Conservation (phyloP, 208 protist genomes). For the Porcisia hertigi region DNA sequence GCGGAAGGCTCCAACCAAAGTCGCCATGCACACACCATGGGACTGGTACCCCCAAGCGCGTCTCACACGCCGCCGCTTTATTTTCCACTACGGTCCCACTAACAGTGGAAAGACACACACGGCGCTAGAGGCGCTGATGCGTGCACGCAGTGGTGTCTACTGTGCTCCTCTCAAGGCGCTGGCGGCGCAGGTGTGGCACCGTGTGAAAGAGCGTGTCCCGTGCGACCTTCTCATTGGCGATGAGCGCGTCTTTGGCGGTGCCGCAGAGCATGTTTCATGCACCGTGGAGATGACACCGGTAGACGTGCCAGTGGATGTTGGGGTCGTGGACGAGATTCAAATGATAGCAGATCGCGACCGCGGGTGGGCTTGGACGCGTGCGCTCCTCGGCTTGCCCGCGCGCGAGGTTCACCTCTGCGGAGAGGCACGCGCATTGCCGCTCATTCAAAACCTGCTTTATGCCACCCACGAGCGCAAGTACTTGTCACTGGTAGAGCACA, state of each 20-base stretch:
- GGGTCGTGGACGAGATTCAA: slow-evolving; percentile 95
- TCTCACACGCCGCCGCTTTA: slow-evolving; percentile 68
- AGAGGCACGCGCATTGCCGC: slow-evolving; percentile 65
- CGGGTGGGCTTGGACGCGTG: slow-evolving; percentile 95
- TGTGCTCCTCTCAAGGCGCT: slow-evolving; percentile 94
- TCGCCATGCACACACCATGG: slow-evolving; percentile 76
- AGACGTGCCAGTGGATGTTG: slow-evolving; percentile 81
- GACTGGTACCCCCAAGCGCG: slow-evolving; percentile 86
- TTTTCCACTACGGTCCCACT: slow-evolving; percentile 93
- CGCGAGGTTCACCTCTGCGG: slow-evolving; percentile 93
- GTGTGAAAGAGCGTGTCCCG: slow-evolving; percentile 71
- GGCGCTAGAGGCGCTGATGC: slow-evolving; percentile 66
- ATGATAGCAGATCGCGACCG: slow-evolving; percentile 90
- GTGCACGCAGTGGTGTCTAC: slow-evolving; percentile 86
- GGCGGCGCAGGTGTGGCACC: slow-evolving; percentile 91
- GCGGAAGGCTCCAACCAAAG: slow-evolving; percentile 50
- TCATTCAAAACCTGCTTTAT: slow-evolving; percentile 74
- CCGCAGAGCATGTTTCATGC: slow-evolving; percentile 85
- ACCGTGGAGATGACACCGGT: slow-evolving; percentile 92
- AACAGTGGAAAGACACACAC: slow-evolving; percentile 96
- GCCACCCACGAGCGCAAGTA: slow-evolving; percentile 64
- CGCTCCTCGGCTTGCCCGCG: slow-evolving; percentile 90
- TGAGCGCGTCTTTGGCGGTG: slow-evolving; percentile 73
- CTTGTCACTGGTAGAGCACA: slow-evolving; percentile 70
- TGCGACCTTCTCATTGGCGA: slow-evolving; percentile 95